phyloP scores from a whole-genome alignment of 2,329 filamentous ascomycete genomes.

The Zopfia rhizophila region DNA sequence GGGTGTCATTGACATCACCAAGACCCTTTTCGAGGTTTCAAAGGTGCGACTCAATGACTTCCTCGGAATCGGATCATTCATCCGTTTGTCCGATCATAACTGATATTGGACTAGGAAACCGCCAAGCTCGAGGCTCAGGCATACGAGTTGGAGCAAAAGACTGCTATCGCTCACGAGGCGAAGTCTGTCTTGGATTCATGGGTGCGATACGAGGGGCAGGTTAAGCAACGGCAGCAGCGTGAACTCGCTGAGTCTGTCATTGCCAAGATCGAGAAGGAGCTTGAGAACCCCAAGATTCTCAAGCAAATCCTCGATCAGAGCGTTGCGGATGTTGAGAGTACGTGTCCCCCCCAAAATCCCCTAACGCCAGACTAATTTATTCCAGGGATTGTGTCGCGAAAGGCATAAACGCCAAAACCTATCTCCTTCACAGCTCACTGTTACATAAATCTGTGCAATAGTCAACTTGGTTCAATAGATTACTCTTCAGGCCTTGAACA shows the following conservation, averaged over 20 bases:
- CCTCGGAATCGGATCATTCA: slow-evolving; percentile 9
- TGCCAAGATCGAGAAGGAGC: slow-evolving; percentile 97
- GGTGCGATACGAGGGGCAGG: slow-evolving; percentile 98
- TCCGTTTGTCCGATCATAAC: slow-evolving; percentile 35
- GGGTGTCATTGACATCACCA: slow-evolving; percentile 95
- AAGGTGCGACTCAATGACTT: slow-evolving; percentile 73
- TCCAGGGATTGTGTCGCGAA: slow-evolving; percentile 51
- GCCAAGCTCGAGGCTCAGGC: slow-evolving; percentile 95
- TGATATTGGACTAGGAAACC: slow-evolving; percentile 76
- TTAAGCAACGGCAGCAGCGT: slow-evolving; percentile 98
- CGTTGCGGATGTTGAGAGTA: slow-evolving; percentile 95
- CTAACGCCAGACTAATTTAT: slow-evolving; percentile 28
- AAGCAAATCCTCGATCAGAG: slow-evolving; percentile 99
- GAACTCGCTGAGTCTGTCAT: slow-evolving; percentile 95
- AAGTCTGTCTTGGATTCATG: slow-evolving; percentile 97
- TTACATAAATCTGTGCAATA: slow-evolving; percentile 56
- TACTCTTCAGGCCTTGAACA: slow-evolving; percentile 20
- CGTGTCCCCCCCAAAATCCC: slow-evolving; percentile 44
- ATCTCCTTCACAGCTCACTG: slow-evolving; percentile 42
- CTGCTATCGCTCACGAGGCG: slow-evolving; percentile 89
- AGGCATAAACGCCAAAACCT: slow-evolving; percentile 48
- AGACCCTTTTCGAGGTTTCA: slow-evolving; percentile 95
- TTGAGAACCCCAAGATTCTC: slow-evolving; percentile 96
- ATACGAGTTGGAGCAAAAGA: slow-evolving; percentile 97
- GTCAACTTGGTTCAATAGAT: slow-evolving; percentile 49